These are phyloP conservation scores for Lachancea dasiensis DNA, from an alignment of 805 yeast species.

Conservation along the genomic window DNA sequence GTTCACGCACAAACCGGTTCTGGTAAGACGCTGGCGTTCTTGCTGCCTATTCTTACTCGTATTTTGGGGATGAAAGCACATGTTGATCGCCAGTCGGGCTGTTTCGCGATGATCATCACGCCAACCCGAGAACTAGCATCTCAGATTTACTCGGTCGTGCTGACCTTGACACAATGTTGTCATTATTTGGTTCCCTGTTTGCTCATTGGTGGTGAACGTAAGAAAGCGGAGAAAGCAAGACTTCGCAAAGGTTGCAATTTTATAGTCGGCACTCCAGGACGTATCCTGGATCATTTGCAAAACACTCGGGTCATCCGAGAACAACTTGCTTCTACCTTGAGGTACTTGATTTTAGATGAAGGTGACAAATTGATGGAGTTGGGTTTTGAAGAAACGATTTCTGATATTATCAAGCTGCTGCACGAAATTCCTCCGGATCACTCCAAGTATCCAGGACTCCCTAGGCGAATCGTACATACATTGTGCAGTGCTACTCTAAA, in stretches of 20 bases:
- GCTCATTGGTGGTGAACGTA: constrained; percentile 97
- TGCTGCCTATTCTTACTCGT: constrained; percentile 73
- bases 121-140: constrained; percentile 95
- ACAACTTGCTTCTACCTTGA: constrained; percentile 50
- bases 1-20: constrained; percentile 98
- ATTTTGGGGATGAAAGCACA: constrained; percentile 50
- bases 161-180: constrained; percentile 64
- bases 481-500: constrained; percentile 94
- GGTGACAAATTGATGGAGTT: constrained; percentile 94
- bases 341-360: constrained; percentile 92
- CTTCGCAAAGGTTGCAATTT: constrained; percentile 92
- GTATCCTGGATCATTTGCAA: constrained; percentile 89
- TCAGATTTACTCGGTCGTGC: constrained; percentile 81
- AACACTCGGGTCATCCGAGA: constrained; percentile 71
- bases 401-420: constrained; percentile 61
- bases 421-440: constrained; percentile 39
- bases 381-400: constrained; percentile 92
- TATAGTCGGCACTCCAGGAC: constrained; percentile 96
- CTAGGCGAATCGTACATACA: constrained; percentile 65
- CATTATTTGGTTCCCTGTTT: constrained; percentile 92
- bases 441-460: constrained; percentile 49
- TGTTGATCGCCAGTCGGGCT: constrained; percentile 61
- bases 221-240: constrained; percentile 93
- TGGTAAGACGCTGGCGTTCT: constrained; percentile 88
- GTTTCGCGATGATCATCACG: constrained; percentile 81